Conservation (phyloP, 202 grass and related monocot genomes). For the Schoenoplectus tabernaemontani region DNA sequence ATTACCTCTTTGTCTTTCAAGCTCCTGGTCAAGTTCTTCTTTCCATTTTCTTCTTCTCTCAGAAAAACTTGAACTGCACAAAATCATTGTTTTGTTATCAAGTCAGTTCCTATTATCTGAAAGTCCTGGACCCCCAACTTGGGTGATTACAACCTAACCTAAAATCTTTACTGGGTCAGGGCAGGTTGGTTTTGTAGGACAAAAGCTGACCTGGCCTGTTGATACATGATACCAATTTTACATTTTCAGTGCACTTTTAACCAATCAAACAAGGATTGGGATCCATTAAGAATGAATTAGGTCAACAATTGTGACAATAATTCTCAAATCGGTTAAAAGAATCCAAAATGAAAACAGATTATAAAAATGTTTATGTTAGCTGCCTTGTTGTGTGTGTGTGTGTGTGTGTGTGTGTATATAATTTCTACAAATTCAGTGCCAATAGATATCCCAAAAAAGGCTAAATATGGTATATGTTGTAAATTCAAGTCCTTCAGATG, state of each 20-base stretch:
- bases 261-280: not conserved
- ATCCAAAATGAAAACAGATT: not conserved
- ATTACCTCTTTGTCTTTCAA: conserved; percentile 87
- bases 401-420: no score
- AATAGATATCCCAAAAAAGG: no score
- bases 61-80: conserved; percentile 49
- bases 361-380: not conserved
- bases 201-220: not conserved
- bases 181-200: not conserved
- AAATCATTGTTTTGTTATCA: conserved; percentile 24
- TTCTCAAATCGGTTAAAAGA: not conserved
- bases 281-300: not conserved
- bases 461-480: no score
- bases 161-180: not conserved
- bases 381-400: no score
- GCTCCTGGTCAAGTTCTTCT: conserved; percentile 80
- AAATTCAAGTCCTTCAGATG: no score
- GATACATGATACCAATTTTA: not conserved
- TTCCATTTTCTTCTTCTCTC: conserved; percentile 82
- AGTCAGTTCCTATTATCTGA: conserved; percentile 2
- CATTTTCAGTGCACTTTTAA: not conserved
- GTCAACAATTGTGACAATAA: not conserved
- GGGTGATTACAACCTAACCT: not conserved
- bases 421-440: not conserved
- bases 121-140: not conserved